Evolutionary conservation across 108 stramenopile genomes (phyloP).

Genomic region (Schizochytrium sp.): DNA sequence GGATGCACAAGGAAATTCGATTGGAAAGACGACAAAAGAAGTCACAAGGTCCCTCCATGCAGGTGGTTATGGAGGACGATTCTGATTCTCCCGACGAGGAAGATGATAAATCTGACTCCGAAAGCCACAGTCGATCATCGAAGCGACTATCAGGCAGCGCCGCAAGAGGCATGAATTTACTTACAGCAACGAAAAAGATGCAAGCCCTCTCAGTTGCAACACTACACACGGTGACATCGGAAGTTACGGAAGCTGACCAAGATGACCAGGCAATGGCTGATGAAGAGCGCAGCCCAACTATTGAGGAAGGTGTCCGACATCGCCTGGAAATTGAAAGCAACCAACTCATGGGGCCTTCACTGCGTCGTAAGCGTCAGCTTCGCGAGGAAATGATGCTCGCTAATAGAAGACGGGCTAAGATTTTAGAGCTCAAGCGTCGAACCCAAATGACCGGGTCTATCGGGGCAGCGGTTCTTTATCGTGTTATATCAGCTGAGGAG

Average conservation of each 20-base stretch:
- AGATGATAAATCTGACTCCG: not conserved
- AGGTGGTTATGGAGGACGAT: not conserved
- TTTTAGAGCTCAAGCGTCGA: constrained; percentile 52
- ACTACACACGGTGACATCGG: constrained; percentile 25
- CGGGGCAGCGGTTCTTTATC: constrained; percentile 10
- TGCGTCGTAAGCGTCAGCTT: not conserved
- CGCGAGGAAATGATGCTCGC: constrained; percentile 20
- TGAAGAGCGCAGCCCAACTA: not conserved
- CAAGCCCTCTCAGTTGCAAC: not conserved
- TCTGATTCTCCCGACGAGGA: not conserved
- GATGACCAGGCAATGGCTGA: not conserved
- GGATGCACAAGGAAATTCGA: not conserved
- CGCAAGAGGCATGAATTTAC: not conserved
- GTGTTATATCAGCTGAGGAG: constrained; percentile 1
- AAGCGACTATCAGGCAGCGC: constrained; percentile 6
- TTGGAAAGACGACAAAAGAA: not conserved
- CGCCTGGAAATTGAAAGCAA: not conserved
- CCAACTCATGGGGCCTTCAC: not conserved
- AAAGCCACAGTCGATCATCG: not conserved
- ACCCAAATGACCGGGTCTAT: constrained; percentile 20
- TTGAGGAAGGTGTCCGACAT: not conserved
- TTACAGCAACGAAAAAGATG: not conserved
- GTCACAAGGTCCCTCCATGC: not conserved
- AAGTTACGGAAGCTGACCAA: not conserved
- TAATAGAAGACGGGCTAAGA: constrained; percentile 23